Evolutionary conservation across 257 asterid species (phyloP), one percentile per base, ranked within the genome.

Genomic region (Forsythia suspensa): DNA sequence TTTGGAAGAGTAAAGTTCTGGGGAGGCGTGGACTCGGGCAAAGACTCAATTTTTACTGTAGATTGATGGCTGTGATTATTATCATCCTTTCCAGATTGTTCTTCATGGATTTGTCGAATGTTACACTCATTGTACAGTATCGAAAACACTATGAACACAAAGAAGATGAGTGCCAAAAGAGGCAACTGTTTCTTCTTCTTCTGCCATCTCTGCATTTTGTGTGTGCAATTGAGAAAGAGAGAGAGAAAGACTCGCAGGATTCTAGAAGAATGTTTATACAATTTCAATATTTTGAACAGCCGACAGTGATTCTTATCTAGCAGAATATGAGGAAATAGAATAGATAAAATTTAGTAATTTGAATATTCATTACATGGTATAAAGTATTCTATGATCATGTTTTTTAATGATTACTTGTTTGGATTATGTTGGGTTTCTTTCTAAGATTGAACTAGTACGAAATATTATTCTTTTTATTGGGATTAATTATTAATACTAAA

Each of bases 151-250:
- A 95, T 76, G 85, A 89, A 85, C 13, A 83, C 80, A 11, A 91
- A 86, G 61, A 91, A 86, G 41, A 84, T 8, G 15, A 93, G 80
- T 4, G 91, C 90, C 20, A 94, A 29, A 0, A 93, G 76, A 51
- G 97, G 99, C 75, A 89, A 84, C 24, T 87, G 91, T 0, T 85
- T 65, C 76, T 82, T 91, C 82, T 82, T 91, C 91, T 89, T 91
- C 34, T 29, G 34, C 34, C 34, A 29, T 29, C 34, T 29, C 34
- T 29, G 34, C 3, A 59, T 59, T 59, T 59, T 20, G 67, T 8
- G 51, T 43, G 9, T 8, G 67, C 8, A 20, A 20, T 59, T 7
- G 67, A 43, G 29, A 15, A 72, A 29, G 34, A 34, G 81, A 75
- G 71, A 42, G 55, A 77, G 80, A 76, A 72, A 73, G 77, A 38